phyloP scores from a whole-genome alignment of 2,329 filamentous ascomycete species.

The Ophiobolus disseminans region DNA sequence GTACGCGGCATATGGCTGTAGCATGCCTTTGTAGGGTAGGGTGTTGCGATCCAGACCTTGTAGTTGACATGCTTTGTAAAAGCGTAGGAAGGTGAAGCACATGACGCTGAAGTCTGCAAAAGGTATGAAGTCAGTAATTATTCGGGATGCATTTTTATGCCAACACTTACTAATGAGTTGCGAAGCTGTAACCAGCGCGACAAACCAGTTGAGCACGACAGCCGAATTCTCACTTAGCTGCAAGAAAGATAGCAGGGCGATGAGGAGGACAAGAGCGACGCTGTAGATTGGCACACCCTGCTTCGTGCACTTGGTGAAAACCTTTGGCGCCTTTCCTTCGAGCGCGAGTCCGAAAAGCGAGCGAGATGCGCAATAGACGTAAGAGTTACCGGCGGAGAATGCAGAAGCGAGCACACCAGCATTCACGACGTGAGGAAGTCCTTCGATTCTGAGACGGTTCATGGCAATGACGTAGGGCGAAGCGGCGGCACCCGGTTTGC shows the following conservation, averaged over 20 bases:
- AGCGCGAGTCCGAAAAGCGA: slow-evolving; percentile 62
- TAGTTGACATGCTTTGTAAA: slow-evolving; percentile 70
- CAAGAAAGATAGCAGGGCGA: slow-evolving; percentile 76
- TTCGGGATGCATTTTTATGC: too few species aligned
- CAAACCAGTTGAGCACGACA: slow-evolving; percentile 76
- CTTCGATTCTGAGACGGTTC: slow-evolving; percentile 61
- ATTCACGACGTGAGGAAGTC: slow-evolving; percentile 66
- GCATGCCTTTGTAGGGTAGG: slow-evolving; percentile 72
- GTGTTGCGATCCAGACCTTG: slow-evolving; percentile 72
- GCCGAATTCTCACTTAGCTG: slow-evolving; percentile 73
- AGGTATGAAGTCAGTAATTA: too few species aligned
- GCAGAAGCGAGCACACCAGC: slow-evolving; percentile 63
- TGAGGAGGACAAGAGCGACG: slow-evolving; percentile 69
- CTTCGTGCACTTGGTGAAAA: slow-evolving; percentile 66
- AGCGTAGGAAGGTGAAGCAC: slow-evolving; percentile 74
- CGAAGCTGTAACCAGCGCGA: slow-evolving; percentile 75
- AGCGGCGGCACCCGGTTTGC: slow-evolving; percentile 69
- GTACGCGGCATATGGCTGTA: slow-evolving; percentile 76
- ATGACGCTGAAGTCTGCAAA: slow-evolving; percentile 61
- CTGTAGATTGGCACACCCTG: slow-evolving; percentile 76
- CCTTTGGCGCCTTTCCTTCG: slow-evolving; percentile 60
- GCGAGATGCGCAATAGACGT: slow-evolving; percentile 62
- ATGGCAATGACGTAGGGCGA: slow-evolving; percentile 70
- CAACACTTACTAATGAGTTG: slow-evolving; percentile 63
- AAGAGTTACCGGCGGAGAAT: slow-evolving; percentile 64